Evolutionary conservation across 108 stramenopile genomes (phyloP).

Genomic region (Nannochloropsis gaditana): DNA sequence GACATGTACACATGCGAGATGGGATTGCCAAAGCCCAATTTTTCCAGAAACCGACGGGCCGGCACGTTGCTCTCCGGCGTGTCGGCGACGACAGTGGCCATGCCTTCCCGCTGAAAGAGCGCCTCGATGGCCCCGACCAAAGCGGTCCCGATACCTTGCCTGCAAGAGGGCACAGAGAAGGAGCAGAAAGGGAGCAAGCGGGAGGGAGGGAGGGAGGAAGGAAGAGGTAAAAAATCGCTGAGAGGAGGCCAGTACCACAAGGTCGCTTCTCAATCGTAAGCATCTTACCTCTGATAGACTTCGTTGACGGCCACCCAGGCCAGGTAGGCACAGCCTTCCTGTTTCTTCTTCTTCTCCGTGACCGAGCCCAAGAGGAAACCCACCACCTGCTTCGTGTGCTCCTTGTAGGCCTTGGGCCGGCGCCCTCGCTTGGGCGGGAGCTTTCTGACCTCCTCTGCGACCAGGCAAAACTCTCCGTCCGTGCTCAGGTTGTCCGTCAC

Average conservation of each 20-base stretch:
- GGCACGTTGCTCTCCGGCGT: neutral
- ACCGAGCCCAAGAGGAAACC: neutral
- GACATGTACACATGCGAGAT: neutral
- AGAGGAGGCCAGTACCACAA: neutral
- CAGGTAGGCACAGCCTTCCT: conserved; percentile 17
- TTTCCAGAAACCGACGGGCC: neutral
- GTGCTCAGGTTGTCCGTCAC: neutral
- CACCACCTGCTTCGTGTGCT: neutral
- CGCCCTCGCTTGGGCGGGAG: neutral
- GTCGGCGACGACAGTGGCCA: neutral
- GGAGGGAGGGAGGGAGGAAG: neutral
- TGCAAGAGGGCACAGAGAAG: neutral
- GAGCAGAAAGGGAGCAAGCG: too few species aligned
- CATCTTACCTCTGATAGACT: neutral
- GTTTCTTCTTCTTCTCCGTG: conserved; percentile 11
- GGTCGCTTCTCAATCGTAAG: neutral
- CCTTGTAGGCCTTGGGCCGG: neutral
- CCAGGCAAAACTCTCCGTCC: neutral
- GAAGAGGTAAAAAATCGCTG: neutral
- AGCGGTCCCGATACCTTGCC: neutral
- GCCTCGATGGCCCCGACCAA: neutral
- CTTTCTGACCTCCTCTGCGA: neutral
- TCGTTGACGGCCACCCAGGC: neutral
- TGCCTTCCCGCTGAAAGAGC: neutral
- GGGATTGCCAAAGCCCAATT: neutral